Evolutionary conservation across 768 basidiomycete genomes (phyloP).

Genomic region (Trametes villosa): DNA sequence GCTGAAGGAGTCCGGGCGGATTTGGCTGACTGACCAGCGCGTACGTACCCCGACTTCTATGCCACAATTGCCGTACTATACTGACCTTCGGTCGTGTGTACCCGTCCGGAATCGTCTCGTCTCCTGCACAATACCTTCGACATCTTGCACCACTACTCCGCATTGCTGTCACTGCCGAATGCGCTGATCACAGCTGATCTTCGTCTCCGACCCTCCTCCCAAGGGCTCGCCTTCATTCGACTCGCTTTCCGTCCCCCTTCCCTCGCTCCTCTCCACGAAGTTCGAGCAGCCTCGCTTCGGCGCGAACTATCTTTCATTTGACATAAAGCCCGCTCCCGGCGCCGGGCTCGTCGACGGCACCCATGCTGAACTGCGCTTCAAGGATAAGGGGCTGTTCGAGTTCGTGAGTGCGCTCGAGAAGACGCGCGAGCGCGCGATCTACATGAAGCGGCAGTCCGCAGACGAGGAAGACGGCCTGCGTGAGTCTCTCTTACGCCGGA

Average conservation of each 20-base stretch:
- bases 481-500: constrained; percentile 40
- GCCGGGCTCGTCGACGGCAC: constrained; percentile 73
- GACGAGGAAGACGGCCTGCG: constrained; percentile 67
- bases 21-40: constrained; percentile 74
- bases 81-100: constrained; percentile 1
- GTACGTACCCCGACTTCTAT: constrained; percentile 44
- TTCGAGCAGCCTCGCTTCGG: constrained; percentile 80
- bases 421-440: constrained; percentile 73
- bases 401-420: constrained; percentile 78
- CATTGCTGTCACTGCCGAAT: neutral
- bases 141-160: too few species aligned
- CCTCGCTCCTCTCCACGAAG: constrained; percentile 64
- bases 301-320: constrained; percentile 67
- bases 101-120: too few species aligned
- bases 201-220: constrained; percentile 37
- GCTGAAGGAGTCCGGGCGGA: constrained; percentile 59
- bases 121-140: too few species aligned
- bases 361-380: constrained; percentile 67
- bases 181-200: constrained; percentile 57
- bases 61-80: neutral
- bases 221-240: constrained; percentile 36
- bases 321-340: constrained; percentile 65
- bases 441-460: constrained; percentile 65
- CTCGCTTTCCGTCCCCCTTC: constrained; percentile 59
- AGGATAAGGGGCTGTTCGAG: constrained; percentile 69